Evolutionary conservation across 1,284 basidiomycete species (phyloP).

Genomic region (Neonothopanus nambi): DNA sequence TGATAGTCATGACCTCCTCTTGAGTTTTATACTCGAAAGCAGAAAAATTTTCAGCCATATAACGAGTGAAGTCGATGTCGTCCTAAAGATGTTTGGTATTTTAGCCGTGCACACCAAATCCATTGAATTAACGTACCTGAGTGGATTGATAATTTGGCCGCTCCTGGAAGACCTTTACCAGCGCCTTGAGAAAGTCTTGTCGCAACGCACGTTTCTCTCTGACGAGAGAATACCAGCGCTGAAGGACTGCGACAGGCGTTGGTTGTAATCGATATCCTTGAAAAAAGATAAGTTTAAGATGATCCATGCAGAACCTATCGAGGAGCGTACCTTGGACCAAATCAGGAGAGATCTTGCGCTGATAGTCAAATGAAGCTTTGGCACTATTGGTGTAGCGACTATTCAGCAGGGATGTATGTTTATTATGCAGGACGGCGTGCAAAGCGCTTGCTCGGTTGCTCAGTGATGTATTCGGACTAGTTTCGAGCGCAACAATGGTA

Average conservation of each 20-base stretch:
- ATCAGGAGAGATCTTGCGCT: constrained; percentile 55
- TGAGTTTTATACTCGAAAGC: constrained; percentile 92
- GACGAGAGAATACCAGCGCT: constrained; percentile 89
- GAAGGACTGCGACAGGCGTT: constrained; percentile 71
- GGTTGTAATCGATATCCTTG: constrained; percentile 65
- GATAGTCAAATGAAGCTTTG: constrained; percentile 80
- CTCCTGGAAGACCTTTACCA: constrained; percentile 81
- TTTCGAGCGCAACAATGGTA: constrained; percentile 91
- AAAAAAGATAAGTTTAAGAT: neutral
- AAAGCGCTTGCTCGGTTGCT: constrained; percentile 79
- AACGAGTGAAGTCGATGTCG: constrained; percentile 82
- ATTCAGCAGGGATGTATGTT: constrained; percentile 89
- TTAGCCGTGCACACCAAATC: neutral
- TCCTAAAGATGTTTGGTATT: constrained; percentile 45
- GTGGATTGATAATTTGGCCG: constrained; percentile 43
- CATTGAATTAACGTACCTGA: constrained; percentile 37
- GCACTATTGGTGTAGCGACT: constrained; percentile 83
- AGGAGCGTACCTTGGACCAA: constrained; percentile 45
- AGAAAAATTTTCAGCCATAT: constrained; percentile 93
- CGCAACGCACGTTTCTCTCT: constrained; percentile 85
- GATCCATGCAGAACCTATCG: neutral
- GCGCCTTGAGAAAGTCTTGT: constrained; percentile 84
- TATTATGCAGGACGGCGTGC: constrained; percentile 82
- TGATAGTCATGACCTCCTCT: constrained; percentile 88
- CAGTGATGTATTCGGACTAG: constrained; percentile 63